Percentiles rank a stretch among this genome's conserved stretches.
Evolutionary conservation across 2,329 filamentous ascomycete genomes (phyloP).

Genomic region (Bipolaris zeicola): DNA sequence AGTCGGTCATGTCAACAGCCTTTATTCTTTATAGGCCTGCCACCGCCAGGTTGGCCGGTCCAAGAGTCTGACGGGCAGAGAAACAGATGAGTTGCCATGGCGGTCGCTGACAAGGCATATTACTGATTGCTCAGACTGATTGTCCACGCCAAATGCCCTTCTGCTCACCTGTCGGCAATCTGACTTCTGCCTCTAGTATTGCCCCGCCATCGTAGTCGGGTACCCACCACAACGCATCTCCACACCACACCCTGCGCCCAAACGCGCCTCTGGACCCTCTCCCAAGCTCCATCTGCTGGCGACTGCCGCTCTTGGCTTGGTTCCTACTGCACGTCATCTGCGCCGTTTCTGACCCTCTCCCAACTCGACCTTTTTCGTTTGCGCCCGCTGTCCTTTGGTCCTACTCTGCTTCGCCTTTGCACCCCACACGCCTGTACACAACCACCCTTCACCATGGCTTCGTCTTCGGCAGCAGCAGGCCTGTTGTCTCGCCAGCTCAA

Average conservation of each 20-base stretch:
- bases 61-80: conserved; percentile 9
- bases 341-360: not conserved
- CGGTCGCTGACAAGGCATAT: conserved; percentile 4
- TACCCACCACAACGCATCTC: conserved; percentile 7
- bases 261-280: conserved; percentile 21
- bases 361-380: not conserved
- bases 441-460: conserved; percentile 35
- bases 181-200: conserved; percentile 24
- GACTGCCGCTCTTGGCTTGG: not conserved
- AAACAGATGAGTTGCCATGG: conserved; percentile 8
- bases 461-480: conserved; percentile 64
- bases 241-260: conserved; percentile 21
- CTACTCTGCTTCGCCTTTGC: conserved; percentile 7
- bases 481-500: conserved; percentile 87
- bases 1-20: conserved; percentile 24
- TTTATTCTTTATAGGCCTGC: conserved; percentile 32
- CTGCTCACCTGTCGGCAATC: conserved; percentile 15
- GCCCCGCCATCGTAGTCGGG: conserved; percentile 21
- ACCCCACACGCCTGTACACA: conserved; percentile 12
- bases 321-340: not conserved
- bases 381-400: not conserved
- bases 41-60: conserved; percentile 9
- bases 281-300: conserved; percentile 1
- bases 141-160: not conserved
- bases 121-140: not conserved